Base-by-base conservation (phyloP, 768 basidiomycete genomes). In the Russula dissimulans region DNA sequence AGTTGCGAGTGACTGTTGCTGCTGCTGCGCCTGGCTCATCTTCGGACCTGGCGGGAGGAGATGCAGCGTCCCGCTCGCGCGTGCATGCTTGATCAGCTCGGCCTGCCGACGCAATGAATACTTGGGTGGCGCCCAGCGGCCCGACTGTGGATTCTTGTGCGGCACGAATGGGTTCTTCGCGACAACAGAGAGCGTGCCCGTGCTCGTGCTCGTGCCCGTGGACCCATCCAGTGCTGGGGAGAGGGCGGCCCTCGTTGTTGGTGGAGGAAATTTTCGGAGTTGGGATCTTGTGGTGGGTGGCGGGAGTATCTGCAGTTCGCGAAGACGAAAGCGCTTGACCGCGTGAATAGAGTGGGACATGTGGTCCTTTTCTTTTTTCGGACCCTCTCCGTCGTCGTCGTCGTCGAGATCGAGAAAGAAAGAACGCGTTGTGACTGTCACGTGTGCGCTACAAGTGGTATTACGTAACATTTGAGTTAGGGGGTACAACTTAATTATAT, bases 51-150 rank as follows among this genome's bases (percentile, higher is more conserved):
- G 80, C 0, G 90, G 90, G 5, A 93, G 76, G 7, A 88, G 71
- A 42, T 83, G 77, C 46, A 86, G 69, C 43, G 76, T 75, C 38
- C 78, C 79, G 22, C 75, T 73, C 26, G 72, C 72, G 60, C 80
- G 80, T 4, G 91, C 91, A 53, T 78, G 78, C 74, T 89, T 91
- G 50, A 91, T 75, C 39, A 93, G 76, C 44, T 88, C 86, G 11
- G 87, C 87, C 70, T 93, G 90, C 38, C 82, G 81, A 18, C 91
- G 81, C 29, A 87, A 72, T 5, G 89, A 91, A 66, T 87, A 85
- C 61, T 79, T 81, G 11, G 90, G 78, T 0, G 84, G 81, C 31
- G 77, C 77, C 87, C 88, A 91, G 69, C 80, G 76, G 22, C 81
- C 82, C 0, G 83, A 81, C 50, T 77, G 74, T 0, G 80, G 73